Evolutionary conservation across 202 grass and related monocot species (phyloP), one percentile per base, ranked within the genome.

Genomic region (Bolboschoenoplectus hybrid): DNA sequence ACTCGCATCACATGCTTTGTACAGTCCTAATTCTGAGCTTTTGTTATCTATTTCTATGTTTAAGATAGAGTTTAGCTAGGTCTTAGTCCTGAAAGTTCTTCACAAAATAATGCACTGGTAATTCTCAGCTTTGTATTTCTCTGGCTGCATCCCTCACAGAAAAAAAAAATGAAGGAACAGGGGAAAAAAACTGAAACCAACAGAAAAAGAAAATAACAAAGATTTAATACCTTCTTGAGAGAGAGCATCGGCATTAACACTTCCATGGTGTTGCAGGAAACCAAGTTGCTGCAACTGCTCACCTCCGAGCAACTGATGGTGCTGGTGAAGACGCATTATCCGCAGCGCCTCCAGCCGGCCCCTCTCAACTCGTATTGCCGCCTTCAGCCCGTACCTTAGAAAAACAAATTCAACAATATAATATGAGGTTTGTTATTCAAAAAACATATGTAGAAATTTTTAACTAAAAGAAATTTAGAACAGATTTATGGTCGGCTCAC

Each of bases 361-460:
- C 46, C 97, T 90, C 85, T 98, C 97, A 9, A 92, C 97, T 4
- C 97, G 87, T 19, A 98, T 84, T 0, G 97, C 93, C 13, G 97
- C 91, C 60, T 94, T 94, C 40, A 98, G 85, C 51, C 97, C 97
- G 82, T 94, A 96, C 36, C 81, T 81, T 81, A 11, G 17, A 44
- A 34, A 7, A 81, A 79, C 2, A 55, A 79, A 2, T 79, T 79
- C 5, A 35, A 79, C 20, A 58, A 58, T 14, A 14, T 36, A 57
- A 44, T 45, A 38, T 36, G 20, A 0, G 41, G 3, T 46, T 43
- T n/a, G 16, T 19, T 45, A 20, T 20, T 47, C 17, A 46, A 0
- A 16, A 7, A 46, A 72, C 20, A 2, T 16, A 8, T 17, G 11
- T 26, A 46, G 41, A 72, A 47, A 9, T 9, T 14, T 45, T n/a